Base-by-base conservation (phyloP, 768 basidiomycete genomes). In the Hypsizygus marmoreus region DNA sequence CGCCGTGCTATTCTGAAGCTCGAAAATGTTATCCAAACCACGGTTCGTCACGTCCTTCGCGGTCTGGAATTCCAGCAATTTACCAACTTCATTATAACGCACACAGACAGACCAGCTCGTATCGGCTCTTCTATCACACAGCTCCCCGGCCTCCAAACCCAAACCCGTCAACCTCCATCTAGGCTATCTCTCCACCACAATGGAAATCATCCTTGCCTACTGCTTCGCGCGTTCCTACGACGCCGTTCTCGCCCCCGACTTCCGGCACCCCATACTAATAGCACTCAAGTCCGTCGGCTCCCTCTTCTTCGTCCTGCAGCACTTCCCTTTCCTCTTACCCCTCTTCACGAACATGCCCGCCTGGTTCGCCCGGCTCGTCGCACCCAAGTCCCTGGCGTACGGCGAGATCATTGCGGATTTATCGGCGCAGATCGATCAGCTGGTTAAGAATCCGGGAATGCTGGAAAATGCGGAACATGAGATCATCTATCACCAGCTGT, bases 401-500 rank as follows among this genome's bases (percentile, higher is more conserved):
- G 47, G 42, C 11, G 36, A 56, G 9, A 35, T 62, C 29, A 49
- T 41, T 11, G 50, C 40, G 16, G 44, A 24, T 16, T 47, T 61
- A 6, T 47, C 39, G 6, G 36, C 25, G 5, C 56, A 65, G 24
- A 58, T 69, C n/a, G 62, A 63, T 29, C 50, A 36, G n/a, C 49
- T 65, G 39, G 39, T 65, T 2, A 47, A 43, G 1, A 47, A 69
- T 43, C 63, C 68, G 0, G 42, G 51, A 0, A 38, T 50, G 11
- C 47, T 72, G 11, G 29, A 49, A 9, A 38, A 57, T 4, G 53
- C 57, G 7, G 61, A 65, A n/a, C 67, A 71, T 30, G 65, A 67
- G 24, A 67, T 59, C 6, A 67, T 72, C 28, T 73, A 68, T 44
- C 67, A 70, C 30, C 61, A 63, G 41, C 45, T 68, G 28, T 20